These are phyloP conservation scores for Fusarium newnesense DNA, from an alignment of 2,329 filamentous ascomycete species.

Conservation along the genomic window DNA sequence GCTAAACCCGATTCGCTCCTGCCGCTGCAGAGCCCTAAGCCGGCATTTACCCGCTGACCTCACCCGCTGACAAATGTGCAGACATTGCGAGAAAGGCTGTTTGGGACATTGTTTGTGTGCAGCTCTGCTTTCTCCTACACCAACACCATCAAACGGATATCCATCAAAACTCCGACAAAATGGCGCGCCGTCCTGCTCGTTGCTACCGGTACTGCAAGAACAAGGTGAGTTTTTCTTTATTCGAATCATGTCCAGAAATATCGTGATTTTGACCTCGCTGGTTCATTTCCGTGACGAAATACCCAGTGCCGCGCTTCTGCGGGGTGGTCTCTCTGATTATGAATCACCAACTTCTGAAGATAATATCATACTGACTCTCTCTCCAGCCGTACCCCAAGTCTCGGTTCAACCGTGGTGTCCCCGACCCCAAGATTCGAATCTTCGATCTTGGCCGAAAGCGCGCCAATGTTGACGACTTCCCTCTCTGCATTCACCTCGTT, in stretches of 20 bases:
- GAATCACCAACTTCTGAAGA: neutral
- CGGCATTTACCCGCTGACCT: neutral
- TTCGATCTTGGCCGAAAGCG: slow-evolving; percentile 99
- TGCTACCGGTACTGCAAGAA: slow-evolving; percentile 99
- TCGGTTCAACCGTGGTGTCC: slow-evolving; percentile 99
- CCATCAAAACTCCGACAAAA: slow-evolving; percentile 77
- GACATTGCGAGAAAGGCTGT: neutral
- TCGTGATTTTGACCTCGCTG: slow-evolving; percentile 12
- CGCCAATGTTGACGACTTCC: slow-evolving; percentile 99
- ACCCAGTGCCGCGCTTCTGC: slow-evolving; percentile 1
- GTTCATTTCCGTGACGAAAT: slow-evolving; percentile 22
- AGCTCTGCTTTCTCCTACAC: slow-evolving; percentile 37
- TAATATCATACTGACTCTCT: slow-evolving; percentile 30
- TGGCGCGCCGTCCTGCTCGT: slow-evolving; percentile 99
- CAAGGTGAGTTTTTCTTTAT: slow-evolving; percentile 76
- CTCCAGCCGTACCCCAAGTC: slow-evolving; percentile 96
- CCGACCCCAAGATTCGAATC: slow-evolving; percentile 88
- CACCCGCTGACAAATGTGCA: neutral
- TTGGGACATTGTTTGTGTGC: neutral
- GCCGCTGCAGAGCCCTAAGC: neutral
- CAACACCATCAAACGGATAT: slow-evolving; percentile 52
- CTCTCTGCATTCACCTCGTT: slow-evolving; percentile 97
- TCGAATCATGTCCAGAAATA: slow-evolving; percentile 19
- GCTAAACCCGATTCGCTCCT: neutral
- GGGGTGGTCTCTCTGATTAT: slow-evolving; percentile 1